phyloP scores from a whole-genome alignment of 1,139 yeast species.

The Sugiyamaella sp. region DNA sequence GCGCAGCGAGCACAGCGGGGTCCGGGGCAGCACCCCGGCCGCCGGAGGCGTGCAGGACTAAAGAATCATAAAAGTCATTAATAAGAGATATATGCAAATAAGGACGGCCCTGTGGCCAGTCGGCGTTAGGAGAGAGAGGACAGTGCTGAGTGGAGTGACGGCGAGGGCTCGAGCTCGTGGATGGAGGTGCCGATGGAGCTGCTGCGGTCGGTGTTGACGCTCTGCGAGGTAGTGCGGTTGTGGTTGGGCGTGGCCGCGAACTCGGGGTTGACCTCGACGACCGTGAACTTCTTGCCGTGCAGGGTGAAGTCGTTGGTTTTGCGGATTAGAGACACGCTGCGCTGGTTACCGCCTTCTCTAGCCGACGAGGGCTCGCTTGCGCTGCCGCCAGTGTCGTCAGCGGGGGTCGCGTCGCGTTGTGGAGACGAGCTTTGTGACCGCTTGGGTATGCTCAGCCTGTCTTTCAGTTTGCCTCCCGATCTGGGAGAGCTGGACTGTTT shows the following conservation, averaged over 20 bases:
- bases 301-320: conserved; percentile 39
- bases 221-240: conserved; percentile 27
- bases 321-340: conserved; percentile 37
- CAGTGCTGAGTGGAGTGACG: conserved; percentile 12
- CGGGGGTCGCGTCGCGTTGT: conserved; percentile 13
- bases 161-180: conserved; percentile 9
- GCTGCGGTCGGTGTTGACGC: conserved; percentile 4
- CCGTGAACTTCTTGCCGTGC: conserved; percentile 41
- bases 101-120: no score
- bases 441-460: conserved; percentile 4
- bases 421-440: conserved; percentile 7
- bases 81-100: conserved; percentile 14
- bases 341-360: conserved; percentile 19
- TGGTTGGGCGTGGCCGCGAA: conserved; percentile 36
- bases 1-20: no score
- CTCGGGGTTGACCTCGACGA: conserved; percentile 43
- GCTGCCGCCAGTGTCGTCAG: conserved; percentile 1
- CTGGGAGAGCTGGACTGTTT: not conserved
- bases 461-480: not conserved
- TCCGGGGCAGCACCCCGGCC: not conserved
- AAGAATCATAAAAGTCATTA: conserved; percentile 14
- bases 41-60: not conserved
- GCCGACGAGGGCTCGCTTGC: not conserved
- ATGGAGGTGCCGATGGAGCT: conserved; percentile 7
- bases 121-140: conserved; percentile 8